A percentile compares a stretch with the other conserved stretches of the same genome.
These are phyloP conservation scores for Arthrobotrys sphaeroides DNA, from an alignment of 2,329 filamentous ascomycete genomes.

Conservation along the genomic window DNA sequence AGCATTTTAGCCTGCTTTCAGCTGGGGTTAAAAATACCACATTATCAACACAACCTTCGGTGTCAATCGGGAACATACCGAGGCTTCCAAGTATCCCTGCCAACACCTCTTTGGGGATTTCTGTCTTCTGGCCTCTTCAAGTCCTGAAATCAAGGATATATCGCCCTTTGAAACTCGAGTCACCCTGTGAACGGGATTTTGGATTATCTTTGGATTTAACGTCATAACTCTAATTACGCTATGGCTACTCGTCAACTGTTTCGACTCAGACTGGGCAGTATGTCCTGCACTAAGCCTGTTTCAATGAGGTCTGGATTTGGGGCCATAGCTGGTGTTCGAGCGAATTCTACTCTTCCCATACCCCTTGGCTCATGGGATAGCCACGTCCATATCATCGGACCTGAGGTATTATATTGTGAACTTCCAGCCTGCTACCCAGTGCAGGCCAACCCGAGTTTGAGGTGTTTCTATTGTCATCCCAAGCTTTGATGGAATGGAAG, in stretches of 20 bases:
- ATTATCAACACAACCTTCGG: background rate
- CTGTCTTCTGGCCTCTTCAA: background rate
- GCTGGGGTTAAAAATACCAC: background rate
- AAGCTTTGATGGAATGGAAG: no score
- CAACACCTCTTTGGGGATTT: background rate
- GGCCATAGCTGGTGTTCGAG: background rate
- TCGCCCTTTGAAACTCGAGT: no score
- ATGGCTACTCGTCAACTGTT: background rate
- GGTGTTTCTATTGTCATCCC: no score
- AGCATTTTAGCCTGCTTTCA: background rate
- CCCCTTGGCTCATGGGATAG: slow-evolving; percentile 58
- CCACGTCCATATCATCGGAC: slow-evolving; percentile 58
- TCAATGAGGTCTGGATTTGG: background rate
- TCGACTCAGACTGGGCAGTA: background rate
- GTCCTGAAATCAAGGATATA: no score
- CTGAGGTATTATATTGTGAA: slow-evolving; percentile 53
- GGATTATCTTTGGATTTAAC: background rate
- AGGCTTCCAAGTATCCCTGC: background rate
- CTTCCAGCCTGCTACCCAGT: no score
- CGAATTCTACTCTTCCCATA: slow-evolving; percentile 4
- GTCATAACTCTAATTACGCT: background rate
- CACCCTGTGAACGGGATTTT: no score
- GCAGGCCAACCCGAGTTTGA: no score
- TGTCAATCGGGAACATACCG: background rate
- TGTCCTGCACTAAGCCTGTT: background rate